Base-by-base conservation (phyloP, 164 flowering plant species). In the Platanus orientalis region DNA sequence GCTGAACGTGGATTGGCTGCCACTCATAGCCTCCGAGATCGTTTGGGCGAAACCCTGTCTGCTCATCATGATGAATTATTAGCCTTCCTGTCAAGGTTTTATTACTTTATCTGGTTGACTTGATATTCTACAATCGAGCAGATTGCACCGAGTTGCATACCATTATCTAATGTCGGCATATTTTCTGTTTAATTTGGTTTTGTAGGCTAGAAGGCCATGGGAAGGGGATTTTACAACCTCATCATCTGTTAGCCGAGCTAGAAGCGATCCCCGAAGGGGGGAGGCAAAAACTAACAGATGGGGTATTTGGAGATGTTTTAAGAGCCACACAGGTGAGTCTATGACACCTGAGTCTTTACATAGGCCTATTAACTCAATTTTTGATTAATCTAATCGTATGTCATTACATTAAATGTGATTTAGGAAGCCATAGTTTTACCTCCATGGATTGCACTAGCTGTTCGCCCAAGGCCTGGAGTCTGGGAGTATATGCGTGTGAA, bases 21-120 rank as follows among this genome's bases (percentile, higher is more conserved):
- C 17, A 84, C 80, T 59, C 89, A 81, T 58, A 87, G 84, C 72
- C 82, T 84, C 44, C 77, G 80, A 26, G 85, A 84, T 67, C 84
- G 88, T 6, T 21, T 87, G 71, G 84, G 80, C 58, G 80, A 75
- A 56, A 80, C 85, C 14, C 77, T 85, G 16, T 25, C 77, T 47
- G 71, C 71, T 42, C 73, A 79, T 57, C 79, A 80, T 52, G 80
- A 84, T 52, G 90, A 87, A 60, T 72, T 87, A 17, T 32, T 81
- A 52, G 42, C 59, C 50, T 70, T 87, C 32, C 74, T 87, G 6
- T 66, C 85, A 17, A 83, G 79, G 94, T 84, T 67, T 25, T 17
- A 11, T 26, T n/a, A n/a, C n/a, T n/a, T n/a, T n/a, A n/a, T n/a
- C n/a, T n/a, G n/a, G n/a, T n/a, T n/a, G n/a, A n/a, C n/a, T n/a